A percentile compares a stretch with the other conserved stretches of the same genome.
These are phyloP conservation scores for Verticillium nubilum DNA, from an alignment of 2,329 filamentous ascomycete species.

Conservation along the genomic window DNA sequence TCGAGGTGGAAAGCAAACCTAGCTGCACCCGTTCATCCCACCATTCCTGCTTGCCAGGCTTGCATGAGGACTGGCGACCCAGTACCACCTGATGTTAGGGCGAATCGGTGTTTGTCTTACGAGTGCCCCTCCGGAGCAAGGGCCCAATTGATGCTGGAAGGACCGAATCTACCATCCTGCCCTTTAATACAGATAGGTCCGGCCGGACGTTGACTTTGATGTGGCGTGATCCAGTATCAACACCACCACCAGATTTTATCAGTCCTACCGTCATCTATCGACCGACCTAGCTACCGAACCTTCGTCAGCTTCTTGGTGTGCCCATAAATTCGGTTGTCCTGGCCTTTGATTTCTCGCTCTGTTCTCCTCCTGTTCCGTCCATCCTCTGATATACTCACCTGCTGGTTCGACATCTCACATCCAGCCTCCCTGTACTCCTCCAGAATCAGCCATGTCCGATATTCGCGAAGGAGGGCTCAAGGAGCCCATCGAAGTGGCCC, in stretches of 20 bases:
- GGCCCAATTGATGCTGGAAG: neutral
- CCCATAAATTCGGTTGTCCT: neutral
- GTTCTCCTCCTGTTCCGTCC: neutral
- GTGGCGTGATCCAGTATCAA: neutral
- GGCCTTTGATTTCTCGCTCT: neutral
- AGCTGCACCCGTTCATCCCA: neutral
- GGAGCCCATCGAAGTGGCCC: constrained; percentile 54
- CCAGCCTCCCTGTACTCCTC: neutral
- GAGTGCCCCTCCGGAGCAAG: neutral
- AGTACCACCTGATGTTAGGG: neutral
- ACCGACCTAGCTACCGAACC: neutral
- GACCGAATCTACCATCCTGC: neutral
- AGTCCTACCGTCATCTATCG: neutral
- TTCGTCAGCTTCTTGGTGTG: neutral
- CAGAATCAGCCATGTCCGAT: constrained; percentile 22
- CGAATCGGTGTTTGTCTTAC: neutral
- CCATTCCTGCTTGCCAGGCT: neutral
- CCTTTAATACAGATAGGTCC: neutral
- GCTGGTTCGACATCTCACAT: neutral
- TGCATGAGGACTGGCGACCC: neutral
- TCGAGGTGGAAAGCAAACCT: neutral
- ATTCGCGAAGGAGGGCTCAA: constrained; percentile 36
- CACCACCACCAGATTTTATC: neutral
- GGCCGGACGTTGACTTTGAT: neutral
- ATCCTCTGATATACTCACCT: neutral